Conservation (phyloP, 1,139 yeast genomes). For the Suhomyces chickasaworum region DNA sequence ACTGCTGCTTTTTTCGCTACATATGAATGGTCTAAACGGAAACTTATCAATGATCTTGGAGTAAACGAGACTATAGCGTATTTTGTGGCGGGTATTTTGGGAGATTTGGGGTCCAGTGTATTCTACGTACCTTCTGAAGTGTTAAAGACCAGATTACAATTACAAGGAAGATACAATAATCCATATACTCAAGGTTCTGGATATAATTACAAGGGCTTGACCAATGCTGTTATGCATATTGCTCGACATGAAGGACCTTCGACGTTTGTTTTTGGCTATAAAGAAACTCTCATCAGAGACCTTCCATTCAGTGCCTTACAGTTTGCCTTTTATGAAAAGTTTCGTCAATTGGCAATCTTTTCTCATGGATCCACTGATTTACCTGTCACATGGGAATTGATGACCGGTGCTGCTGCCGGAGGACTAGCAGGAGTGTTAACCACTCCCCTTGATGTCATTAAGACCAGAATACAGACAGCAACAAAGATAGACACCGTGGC, state of each 20-base stretch:
- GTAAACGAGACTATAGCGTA: conserved; percentile 80
- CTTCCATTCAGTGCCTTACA: conserved; percentile 94
- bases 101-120: conserved; percentile 88
- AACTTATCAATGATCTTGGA: conserved; percentile 62
- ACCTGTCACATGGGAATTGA: conserved; percentile 62
- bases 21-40: conserved; percentile 78
- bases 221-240: conserved; percentile 70
- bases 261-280: conserved; percentile 86
- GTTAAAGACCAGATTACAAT: conserved; percentile 86
- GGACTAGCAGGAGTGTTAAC: conserved; percentile 87
- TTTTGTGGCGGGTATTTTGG: conserved; percentile 82
- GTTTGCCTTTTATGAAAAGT: conserved; percentile 90
- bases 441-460: conserved; percentile 88
- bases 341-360: conserved; percentile 62
- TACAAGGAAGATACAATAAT: conserved; percentile 87
- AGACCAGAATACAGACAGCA: conserved; percentile 86
- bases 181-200: conserved; percentile 74
- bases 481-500: conserved; percentile 17
- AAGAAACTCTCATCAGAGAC: conserved; percentile 88
- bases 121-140: conserved; percentile 97
- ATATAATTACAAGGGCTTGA: conserved; percentile 75
- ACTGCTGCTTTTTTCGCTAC: conserved; percentile 92
- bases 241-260: conserved; percentile 67
- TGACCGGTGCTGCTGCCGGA: conserved; percentile 96
- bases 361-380: conserved; percentile 45